Percentiles rank a stretch among this genome's conserved stretches.
phyloP scores from a whole-genome alignment of 2,329 filamentous ascomycete genomes.

The Penicillium capsulatum region DNA sequence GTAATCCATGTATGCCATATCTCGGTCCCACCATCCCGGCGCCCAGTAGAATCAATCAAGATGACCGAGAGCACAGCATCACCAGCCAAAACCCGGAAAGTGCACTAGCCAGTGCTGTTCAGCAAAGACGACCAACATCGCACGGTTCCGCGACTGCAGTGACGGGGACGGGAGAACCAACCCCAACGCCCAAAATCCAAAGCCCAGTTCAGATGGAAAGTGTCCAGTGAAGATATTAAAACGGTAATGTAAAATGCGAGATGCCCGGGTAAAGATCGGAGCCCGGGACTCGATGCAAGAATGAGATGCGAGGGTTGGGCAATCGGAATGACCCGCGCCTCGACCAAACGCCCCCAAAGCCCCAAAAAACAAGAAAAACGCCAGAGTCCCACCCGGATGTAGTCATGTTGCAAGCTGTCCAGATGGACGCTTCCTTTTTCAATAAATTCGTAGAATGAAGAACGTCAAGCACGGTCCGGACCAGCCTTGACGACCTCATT shows the following conservation, averaged over 20 bases:
- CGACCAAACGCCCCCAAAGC: no score
- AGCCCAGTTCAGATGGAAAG: slow-evolving; percentile 1
- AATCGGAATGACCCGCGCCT: no score
- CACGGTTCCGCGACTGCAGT: background rate
- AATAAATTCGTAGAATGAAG: slow-evolving; percentile 10
- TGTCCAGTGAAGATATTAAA: no score
- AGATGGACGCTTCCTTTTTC: background rate
- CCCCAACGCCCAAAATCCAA: no score
- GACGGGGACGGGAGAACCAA: no score
- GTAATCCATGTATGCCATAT: slow-evolving; percentile 5
- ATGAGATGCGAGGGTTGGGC: no score
- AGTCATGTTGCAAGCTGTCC: slow-evolving; percentile 5
- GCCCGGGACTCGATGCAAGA: no score
- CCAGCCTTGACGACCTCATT: slow-evolving; percentile 25
- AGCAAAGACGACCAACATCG: slow-evolving; percentile 35
- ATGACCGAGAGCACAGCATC: slow-evolving; percentile 24
- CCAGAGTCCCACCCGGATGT: background rate
- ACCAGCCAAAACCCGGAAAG: slow-evolving; percentile 5
- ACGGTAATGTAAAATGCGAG: no score
- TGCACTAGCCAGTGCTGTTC: slow-evolving; percentile 29
- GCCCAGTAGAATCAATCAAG: slow-evolving; percentile 32
- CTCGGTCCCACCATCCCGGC: slow-evolving; percentile 5
- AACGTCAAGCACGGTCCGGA: slow-evolving; percentile 24
- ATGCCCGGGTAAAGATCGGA: no score
- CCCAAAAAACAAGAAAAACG: slow-evolving; percentile 4